Percentiles rank a stretch among this genome's conserved stretches.
These are phyloP conservation scores for Phytopythium ostracodes DNA, from an alignment of 352 stramenopile species.

Conservation along the genomic window DNA sequence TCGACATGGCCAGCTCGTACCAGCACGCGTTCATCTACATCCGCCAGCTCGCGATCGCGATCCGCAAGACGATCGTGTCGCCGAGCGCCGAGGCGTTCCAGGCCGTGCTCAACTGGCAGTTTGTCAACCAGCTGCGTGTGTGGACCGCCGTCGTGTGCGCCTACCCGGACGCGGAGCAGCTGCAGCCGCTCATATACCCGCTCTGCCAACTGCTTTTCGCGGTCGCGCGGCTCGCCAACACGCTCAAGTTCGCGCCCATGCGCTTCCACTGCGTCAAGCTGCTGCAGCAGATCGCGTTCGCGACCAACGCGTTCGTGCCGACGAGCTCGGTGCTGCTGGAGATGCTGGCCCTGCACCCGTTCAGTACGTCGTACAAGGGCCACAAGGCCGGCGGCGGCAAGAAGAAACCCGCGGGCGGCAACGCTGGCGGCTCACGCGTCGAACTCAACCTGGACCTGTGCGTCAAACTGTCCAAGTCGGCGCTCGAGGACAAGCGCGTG, in stretches of 20 bases:
- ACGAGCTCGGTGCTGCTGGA: conserved; percentile 93
- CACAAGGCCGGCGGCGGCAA: conserved; percentile 33
- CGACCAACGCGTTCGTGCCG: conserved; percentile 94
- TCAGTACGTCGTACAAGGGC: conserved; percentile 81
- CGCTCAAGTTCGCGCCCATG: conserved; percentile 87
- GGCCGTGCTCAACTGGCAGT: conserved; percentile 96
- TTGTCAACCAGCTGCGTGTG: conserved; percentile 95
- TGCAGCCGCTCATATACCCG: conserved; percentile 94
- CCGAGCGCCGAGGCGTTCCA: conserved; percentile 89
- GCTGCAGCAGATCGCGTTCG: conserved; percentile 94
- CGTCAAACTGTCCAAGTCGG: conserved; percentile 91
- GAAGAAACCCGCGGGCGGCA: conserved; percentile 29
- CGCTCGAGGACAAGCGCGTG: conserved; percentile 80
- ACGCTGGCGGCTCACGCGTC: conserved; percentile 15
- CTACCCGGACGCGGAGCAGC: conserved; percentile 78
- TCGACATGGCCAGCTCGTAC: conserved; percentile 96
- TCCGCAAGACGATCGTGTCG: conserved; percentile 94
- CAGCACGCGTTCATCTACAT: conserved; percentile 99
- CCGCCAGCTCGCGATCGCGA: conserved; percentile 96
- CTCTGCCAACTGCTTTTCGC: conserved; percentile 89
- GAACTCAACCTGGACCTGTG: conserved; percentile 74
- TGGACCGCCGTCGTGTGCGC: conserved; percentile 95
- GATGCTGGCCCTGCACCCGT: conserved; percentile 89
- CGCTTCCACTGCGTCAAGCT: conserved; percentile 96
- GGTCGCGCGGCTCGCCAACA: conserved; percentile 72